A percentile compares a stretch with the other conserved stretches of the same genome.
phyloP scores from a whole-genome alignment of 75 land plant genomes.

The Gnetum montanum region DNA sequence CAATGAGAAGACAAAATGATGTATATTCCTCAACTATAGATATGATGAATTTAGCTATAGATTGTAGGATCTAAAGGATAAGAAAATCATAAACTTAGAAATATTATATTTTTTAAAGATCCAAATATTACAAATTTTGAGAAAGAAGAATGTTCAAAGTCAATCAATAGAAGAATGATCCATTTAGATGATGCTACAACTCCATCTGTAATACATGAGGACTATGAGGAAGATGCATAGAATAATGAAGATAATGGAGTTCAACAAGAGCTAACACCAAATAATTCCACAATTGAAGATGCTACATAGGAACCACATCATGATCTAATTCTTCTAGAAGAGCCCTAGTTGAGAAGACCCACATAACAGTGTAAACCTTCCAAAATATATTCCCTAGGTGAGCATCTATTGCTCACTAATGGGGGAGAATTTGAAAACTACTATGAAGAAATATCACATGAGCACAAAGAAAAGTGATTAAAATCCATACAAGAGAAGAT shows the following conservation, averaged over 20 bases:
- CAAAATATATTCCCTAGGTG: background rate
- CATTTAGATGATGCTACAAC: too few relatives aligned
- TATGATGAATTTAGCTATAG: slow-evolving; percentile 9
- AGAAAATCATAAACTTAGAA: slow-evolving; percentile 5
- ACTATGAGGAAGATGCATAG: background rate
- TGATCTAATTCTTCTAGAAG: background rate
- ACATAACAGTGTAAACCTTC: background rate
- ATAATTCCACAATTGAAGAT: background rate
- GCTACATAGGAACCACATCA: background rate
- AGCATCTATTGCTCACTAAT: slow-evolving; percentile 3
- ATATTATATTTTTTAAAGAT: slow-evolving; percentile 3
- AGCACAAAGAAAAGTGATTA: background rate
- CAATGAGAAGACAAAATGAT: background rate
- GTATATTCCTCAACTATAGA: slow-evolving; percentile 12
- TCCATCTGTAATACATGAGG: background rate
- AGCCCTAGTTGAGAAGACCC: background rate
- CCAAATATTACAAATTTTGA: background rate
- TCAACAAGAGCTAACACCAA: background rate
- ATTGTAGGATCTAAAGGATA: slow-evolving; percentile 10
- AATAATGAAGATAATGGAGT: background rate
- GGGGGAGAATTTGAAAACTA: background rate
- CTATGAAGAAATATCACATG: background rate
- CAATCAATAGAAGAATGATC: too few relatives aligned
- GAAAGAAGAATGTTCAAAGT: background rate
- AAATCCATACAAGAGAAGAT: slow-evolving; percentile 3